phyloP scores from a whole-genome alignment of 139 green algal species.

The Chlamydomonas schloesseri region DNA sequence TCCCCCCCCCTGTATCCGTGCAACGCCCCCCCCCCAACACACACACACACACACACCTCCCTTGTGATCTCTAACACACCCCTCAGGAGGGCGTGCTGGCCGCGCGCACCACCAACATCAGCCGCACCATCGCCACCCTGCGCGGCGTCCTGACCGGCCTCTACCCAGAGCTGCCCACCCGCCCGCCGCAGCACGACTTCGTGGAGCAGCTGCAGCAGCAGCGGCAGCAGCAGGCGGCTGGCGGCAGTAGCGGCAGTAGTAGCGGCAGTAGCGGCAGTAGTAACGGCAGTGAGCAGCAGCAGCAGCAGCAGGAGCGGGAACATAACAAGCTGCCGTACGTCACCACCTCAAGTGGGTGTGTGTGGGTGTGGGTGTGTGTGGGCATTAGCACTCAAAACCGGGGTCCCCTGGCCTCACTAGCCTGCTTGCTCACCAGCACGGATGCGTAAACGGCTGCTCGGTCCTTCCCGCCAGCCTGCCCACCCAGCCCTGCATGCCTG shows the following conservation, averaged over 20 bases:
- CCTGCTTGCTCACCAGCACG: too few relatives aligned
- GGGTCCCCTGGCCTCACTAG: too few relatives aligned
- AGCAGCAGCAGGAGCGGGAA: not conserved
- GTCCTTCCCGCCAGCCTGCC: too few relatives aligned
- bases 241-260: not conserved
- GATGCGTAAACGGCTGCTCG: too few relatives aligned
- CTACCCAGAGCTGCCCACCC: slow-evolving; percentile 54
- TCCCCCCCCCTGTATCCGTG: too few relatives aligned
- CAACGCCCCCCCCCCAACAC: not conserved
- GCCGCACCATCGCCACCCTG: slow-evolving; percentile 74
- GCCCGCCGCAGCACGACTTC: too few relatives aligned
- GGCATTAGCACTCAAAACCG: too few relatives aligned
- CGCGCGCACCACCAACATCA: slow-evolving; percentile 75
- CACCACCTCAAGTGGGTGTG: slow-evolving; percentile 2
- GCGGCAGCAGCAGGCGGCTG: not conserved
- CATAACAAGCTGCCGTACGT: not conserved
- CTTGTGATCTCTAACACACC: too few relatives aligned
- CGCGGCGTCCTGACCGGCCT: slow-evolving; percentile 79
- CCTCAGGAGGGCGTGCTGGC: slow-evolving; percentile 31
- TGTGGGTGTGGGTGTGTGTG: not conserved
- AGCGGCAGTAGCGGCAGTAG: not conserved
- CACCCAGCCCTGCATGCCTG: too few relatives aligned
- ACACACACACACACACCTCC: too few relatives aligned
- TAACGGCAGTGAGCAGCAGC: not conserved
- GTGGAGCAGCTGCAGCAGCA: not conserved